Evolutionary conservation across 2,329 filamentous ascomycete species (phyloP), one percentile per base, ranked within the genome.

Genomic region (Curvularia hawaiiensis): DNA sequence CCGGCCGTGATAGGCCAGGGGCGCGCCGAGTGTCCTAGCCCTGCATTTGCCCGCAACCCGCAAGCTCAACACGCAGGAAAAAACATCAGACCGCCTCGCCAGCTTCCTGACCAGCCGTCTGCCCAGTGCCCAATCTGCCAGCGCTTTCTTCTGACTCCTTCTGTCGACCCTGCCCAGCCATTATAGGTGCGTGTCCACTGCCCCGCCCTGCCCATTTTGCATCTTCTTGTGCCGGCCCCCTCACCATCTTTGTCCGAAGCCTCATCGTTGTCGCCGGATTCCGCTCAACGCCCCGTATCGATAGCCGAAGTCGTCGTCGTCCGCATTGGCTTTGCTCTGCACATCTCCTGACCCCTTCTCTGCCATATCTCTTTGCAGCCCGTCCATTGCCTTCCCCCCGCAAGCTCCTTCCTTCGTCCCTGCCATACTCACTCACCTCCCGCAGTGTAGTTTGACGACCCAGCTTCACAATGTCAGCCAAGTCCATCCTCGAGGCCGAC

Each of bases 401-500:
- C 57, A 58, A 58, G 49, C 63, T 54, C 31, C 60, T 43, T 30
- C n/a, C 26, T 24, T 41, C 18, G 33, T 44, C 35, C 53, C 40
- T 48, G 31, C 52, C 62, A 31, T 31, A 31, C 30, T 33, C 57
- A 66, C 72, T 74, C 68, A 73, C 67, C 58, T 59, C 26, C 50
- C 48, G 55, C 63, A 66, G 66, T 52, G 56, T 62, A 65, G 66
- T 59, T 54, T 61, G 61, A 64, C 62, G 61, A 64, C 62, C 59
- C 61, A 50, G 65, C 60, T 61, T 59, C 80, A 85, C 75, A 75
- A 96, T 96, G 92, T 92, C 91, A 79, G 91, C 95, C 81, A 99
- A 99, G 84, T 90, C 94, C 70, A 98, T 99, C 78, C 83, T 90
- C 85, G 95, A 99, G 86, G 94, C 94, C 85, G 95, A 99, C 84